Evolutionary conservation across 2,329 filamentous ascomycete genomes (phyloP).

Genomic region (Cordyceps tenuipes): DNA sequence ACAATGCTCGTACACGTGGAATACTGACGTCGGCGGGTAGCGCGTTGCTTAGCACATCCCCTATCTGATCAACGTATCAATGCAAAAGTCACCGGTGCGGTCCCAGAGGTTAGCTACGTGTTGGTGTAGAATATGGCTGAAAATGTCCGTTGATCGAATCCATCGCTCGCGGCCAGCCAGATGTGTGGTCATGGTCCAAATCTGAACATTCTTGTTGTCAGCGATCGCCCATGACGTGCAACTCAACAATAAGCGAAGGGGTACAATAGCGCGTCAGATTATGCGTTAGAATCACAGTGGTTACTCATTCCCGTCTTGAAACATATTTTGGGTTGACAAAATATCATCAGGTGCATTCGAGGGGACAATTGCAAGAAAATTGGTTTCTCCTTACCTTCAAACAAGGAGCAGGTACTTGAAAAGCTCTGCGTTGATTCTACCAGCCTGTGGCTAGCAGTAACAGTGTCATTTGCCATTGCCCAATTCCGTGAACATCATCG

Average conservation of each 20-base stretch:
- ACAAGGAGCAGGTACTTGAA: not conserved
- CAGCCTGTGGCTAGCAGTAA: not conserved
- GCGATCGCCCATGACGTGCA: not conserved
- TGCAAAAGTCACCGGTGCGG: not conserved
- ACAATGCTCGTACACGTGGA: not conserved
- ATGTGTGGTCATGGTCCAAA: too few species aligned
- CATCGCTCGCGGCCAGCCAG: not conserved
- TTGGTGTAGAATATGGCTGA: not conserved
- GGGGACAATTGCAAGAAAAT: not conserved
- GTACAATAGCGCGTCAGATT: not conserved
- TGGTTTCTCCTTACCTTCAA: not conserved
- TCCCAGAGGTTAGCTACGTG: not conserved
- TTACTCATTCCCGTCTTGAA: constrained; percentile 32
- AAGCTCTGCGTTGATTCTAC: not conserved
- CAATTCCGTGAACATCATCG: not conserved
- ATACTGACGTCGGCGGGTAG: not conserved
- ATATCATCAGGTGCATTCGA: constrained; percentile 14
- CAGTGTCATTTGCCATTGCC: not conserved
- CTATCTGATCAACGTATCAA: not conserved
- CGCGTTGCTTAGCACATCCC: too few species aligned
- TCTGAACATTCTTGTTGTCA: not conserved
- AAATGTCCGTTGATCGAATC: not conserved
- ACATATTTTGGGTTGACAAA: constrained; percentile 21
- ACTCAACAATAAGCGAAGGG: not conserved
- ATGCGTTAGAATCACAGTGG: constrained; percentile 24